Evolutionary conservation across 192 early-diverging fungal species (phyloP).

Genomic region (Obelidium mucronatum): DNA sequence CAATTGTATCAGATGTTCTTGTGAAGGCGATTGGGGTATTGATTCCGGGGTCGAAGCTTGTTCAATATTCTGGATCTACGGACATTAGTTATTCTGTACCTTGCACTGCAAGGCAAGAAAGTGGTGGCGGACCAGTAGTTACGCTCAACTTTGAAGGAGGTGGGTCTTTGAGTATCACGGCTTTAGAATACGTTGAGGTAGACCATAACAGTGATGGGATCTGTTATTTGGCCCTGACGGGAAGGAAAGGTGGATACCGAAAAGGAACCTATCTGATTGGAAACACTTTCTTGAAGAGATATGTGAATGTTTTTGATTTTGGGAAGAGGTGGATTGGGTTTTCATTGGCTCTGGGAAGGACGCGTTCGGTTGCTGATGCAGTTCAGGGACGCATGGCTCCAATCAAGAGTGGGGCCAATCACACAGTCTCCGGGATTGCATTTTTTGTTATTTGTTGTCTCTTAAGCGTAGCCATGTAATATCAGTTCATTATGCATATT

Average conservation of each 20-base stretch:
- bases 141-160: conserved; percentile 21
- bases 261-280: conserved; percentile 28
- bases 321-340: conserved; percentile 18
- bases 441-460: not conserved
- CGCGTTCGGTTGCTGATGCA: not conserved
- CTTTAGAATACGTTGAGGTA: conserved; percentile 17
- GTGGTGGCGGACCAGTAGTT: conserved; percentile 20
- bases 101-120: conserved; percentile 2
- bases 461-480: not conserved
- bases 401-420: not conserved
- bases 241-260: not conserved
- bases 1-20: conserved; percentile 15
- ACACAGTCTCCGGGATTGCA: no score
- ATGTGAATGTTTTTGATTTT: conserved; percentile 28
- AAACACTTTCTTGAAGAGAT: conserved; percentile 32
- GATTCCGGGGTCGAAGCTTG: not conserved
- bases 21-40: not conserved
- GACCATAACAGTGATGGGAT: not conserved
- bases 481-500: no score
- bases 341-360: conserved; percentile 7
- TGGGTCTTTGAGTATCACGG: conserved; percentile 19
- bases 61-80: not conserved
- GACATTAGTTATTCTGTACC: not conserved
- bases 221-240: conserved; percentile 2
- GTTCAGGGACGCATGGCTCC: not conserved